Evolutionary conservation across 1,284 basidiomycete genomes (phyloP), one percentile per base, ranked within the genome.

Genomic region (Boletus semigastroideus): DNA sequence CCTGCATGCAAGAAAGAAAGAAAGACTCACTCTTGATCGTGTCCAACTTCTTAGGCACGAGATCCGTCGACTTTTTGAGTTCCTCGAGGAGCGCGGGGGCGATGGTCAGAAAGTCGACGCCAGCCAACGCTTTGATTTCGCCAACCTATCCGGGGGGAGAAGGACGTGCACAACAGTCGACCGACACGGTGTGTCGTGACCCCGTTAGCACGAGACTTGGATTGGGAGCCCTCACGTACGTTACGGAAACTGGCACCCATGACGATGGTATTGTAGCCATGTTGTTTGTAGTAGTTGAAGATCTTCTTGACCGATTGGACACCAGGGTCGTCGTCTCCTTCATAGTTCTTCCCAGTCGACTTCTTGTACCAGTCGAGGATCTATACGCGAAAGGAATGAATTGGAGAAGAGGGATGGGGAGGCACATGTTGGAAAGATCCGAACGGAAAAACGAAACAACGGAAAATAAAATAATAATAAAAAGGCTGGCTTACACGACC

Each of bases 161-260:
- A 12, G 56, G 42, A 62, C 57, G 42, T 34, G 6, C 14, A 7
- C 7, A 16, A 34, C 14, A 68, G n/a, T 62, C 49, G 46, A 42
- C 34, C 33, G 41, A 59, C 49, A 37, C 16, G 49, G 7, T 19
- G 13, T 40, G 43, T 27, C 10, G 40, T 49, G n/a, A 37, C 12
- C 8, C 16, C 30, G 34, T 50, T 33, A 62, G 42, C 34, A n/a
- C 34, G n/a, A 36, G 34, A 36, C 1, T 27, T 36, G 16, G 52
- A 8, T 25, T 22, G 20, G 13, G 36, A 19, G 54, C n/a, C 19
- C 61, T 59, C 28, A 75, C 83, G 47, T 63, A 92, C 87, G 79
- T 96, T 96, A 70, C 94, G 90, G 94, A 99, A 99, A 49, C 94
- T 97, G 57, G 96, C 96, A 72, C 96, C 96, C 96, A 99, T 99